Conservation (phyloP, 768 basidiomycete species). For the Agaricus subrufescens region DNA sequence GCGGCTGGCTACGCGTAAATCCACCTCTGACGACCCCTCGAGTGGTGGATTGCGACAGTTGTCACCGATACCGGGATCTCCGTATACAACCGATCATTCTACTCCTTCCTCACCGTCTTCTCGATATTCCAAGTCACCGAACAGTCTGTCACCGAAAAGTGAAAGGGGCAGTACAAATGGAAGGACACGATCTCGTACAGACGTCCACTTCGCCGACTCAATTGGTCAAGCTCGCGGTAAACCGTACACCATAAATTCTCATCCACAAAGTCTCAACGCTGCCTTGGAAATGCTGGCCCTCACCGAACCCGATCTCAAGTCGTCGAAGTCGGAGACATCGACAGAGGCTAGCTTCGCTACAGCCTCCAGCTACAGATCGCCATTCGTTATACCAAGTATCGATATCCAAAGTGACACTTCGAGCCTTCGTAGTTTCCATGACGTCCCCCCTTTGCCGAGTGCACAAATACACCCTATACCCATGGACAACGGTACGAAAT, state of each 20-base stretch:
- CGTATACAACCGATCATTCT: slow-evolving; percentile 59
- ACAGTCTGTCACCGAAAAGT: slow-evolving; percentile 21
- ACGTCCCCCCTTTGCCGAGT: slow-evolving; percentile 37
- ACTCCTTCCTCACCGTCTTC: slow-evolving; percentile 47
- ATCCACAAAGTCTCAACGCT: slow-evolving; percentile 68
- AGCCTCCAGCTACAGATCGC: slow-evolving; percentile 12
- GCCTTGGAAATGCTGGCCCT: slow-evolving; percentile 59
- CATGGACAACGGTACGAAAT: slow-evolving; percentile 23
- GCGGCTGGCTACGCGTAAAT: slow-evolving; percentile 20
- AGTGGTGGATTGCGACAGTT: slow-evolving; percentile 29
- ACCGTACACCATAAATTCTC: slow-evolving; percentile 48
- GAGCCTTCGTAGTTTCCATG: slow-evolving; percentile 19
- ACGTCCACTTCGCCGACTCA: slow-evolving; percentile 26
- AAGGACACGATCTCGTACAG: slow-evolving; percentile 22
- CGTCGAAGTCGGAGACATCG: background rate
- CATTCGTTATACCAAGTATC: slow-evolving; percentile 14
- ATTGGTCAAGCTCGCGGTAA: slow-evolving; percentile 41
- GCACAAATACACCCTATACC: slow-evolving; percentile 38
- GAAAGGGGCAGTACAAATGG: slow-evolving; percentile 29
- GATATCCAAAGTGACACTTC: slow-evolving; percentile 24
- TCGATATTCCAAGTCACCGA: slow-evolving; percentile 21
- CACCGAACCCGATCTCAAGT: background rate
- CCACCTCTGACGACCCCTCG: slow-evolving; percentile 15
- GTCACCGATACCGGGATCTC: slow-evolving; percentile 67
- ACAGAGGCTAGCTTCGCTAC: slow-evolving; percentile 8